A percentile compares a stretch with the other conserved stretches of the same genome.
These are phyloP conservation scores for Candida sp. DNA, from an alignment of 1,139 yeast genomes.

Conservation along the genomic window DNA sequence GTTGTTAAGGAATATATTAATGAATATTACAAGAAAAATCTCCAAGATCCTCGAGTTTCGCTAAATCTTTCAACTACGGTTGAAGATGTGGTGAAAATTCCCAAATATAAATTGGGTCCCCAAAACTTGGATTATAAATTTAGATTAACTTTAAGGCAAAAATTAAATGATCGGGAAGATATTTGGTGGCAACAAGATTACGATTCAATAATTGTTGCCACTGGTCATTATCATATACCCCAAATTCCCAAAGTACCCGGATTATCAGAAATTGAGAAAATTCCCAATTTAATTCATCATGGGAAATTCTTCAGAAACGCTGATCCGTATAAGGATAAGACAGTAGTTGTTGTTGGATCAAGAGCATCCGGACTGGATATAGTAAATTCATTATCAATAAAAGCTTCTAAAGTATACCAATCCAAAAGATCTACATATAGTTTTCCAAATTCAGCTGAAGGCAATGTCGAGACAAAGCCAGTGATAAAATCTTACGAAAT, in stretches of 20 bases:
- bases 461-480: conserved; percentile 21
- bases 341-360: conserved; percentile 39
- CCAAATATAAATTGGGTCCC: conserved; percentile 11
- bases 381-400: conserved; percentile 20
- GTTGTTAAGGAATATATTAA: conserved; percentile 31
- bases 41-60: conserved; percentile 13
- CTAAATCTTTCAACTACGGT: conserved; percentile 31
- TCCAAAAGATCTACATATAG: conserved; percentile 19
- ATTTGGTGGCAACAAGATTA: conserved; percentile 20
- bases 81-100: conserved; percentile 30
- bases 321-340: conserved; percentile 23
- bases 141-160: conserved; percentile 27
- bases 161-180: conserved; percentile 17
- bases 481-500: conserved; percentile 15
- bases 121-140: conserved; percentile 15
- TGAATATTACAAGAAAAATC: conserved; percentile 25
- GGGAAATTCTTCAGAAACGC: conserved; percentile 36
- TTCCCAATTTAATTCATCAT: conserved; percentile 30
- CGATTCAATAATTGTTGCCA: conserved; percentile 26
- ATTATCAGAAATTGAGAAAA: conserved; percentile 21
- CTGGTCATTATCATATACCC: conserved; percentile 35
- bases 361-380: conserved; percentile 45
- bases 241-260: conserved; percentile 37
- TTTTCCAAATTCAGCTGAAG: conserved; percentile 13
- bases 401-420: conserved; percentile 23